Evolutionary conservation across 2,329 filamentous ascomycete genomes (phyloP), one percentile per base, ranked within the genome.

Genomic region (Metarhizium humberi): DNA sequence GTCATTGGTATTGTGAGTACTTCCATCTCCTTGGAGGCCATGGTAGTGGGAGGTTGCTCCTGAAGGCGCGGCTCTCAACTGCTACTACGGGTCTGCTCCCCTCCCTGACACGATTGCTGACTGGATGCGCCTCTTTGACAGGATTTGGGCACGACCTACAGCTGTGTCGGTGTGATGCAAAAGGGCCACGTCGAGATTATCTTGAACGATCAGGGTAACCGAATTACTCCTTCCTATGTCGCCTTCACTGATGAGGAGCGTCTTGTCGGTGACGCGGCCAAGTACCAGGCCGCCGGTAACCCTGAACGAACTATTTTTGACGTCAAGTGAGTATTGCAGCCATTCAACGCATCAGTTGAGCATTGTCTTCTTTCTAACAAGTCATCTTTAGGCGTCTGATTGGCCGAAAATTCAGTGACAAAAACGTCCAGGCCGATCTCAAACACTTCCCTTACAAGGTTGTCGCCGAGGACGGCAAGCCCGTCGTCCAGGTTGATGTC

Each of bases 391-490:
- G 87, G 78, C 89, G 89, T 71, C 75, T 94, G 67, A 92, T 94
- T 69, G 89, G 89, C 67, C 88, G 88, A 73, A 94, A 92, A 76
- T 92, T 80, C 73, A 75, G 77, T 52, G 89, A 94, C 72, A 88
- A 87, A 78, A 89, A 95, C 61, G 86, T 96, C 63, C 92, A 96
- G 78, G 81, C 79, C 70, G 94, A 99, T 71, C 82, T 94, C 71
- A 97, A 99, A 88, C 89, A 96, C 81, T 96, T 96, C 83, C 92
- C 94, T 68, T 99, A 92, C 87, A 90, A 90, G 78, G 88, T 99
- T 59, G 71, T 90, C 69, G 82, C 88, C 80, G 92, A 94, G 80
- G 84, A 88, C 74, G 91, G 86, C 71, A 96, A 96, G 80, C 94
- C 94, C 61, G 77, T 85, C 63, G 85, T 99, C 69, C 81, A 87